phyloP scores from a whole-genome alignment of 805 yeast species.

The Starmerella apicola region DNA sequence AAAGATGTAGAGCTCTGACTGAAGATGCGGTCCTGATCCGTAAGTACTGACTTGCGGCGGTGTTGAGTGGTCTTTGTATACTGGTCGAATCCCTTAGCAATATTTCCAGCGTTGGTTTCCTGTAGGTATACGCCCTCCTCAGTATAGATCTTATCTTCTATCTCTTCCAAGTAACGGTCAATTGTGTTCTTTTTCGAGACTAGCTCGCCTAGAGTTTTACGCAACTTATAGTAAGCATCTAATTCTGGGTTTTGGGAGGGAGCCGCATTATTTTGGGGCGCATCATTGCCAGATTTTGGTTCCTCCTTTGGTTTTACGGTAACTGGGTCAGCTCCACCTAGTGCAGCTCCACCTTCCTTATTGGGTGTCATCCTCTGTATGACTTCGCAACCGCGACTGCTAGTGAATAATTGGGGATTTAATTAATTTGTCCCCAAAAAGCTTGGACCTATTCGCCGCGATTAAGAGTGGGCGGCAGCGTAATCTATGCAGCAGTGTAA shows the following conservation, averaged over 20 bases:
- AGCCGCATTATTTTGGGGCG: no score
- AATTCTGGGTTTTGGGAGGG: no score
- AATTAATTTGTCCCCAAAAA: no score
- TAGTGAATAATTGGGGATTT: no score
- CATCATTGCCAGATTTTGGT: neutral
- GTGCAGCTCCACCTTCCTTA: neutral
- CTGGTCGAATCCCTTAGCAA: slow-evolving; percentile 83
- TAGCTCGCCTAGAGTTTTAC: slow-evolving; percentile 52
- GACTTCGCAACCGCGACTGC: no score
- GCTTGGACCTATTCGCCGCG: no score
- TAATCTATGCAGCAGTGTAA: no score
- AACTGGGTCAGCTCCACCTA: neutral
- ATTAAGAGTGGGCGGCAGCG: no score
- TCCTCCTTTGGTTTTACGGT: neutral
- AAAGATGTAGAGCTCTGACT: slow-evolving; percentile 45
- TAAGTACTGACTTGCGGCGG: slow-evolving; percentile 35
- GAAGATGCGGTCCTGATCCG: slow-evolving; percentile 71
- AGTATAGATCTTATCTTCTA: slow-evolving; percentile 70
- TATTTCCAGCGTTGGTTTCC: slow-evolving; percentile 62
- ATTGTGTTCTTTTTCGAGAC: slow-evolving; percentile 48
- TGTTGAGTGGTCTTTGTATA: slow-evolving; percentile 43
- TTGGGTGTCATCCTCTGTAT: no score
- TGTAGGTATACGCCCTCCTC: slow-evolving; percentile 68
- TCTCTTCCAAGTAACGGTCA: slow-evolving; percentile 40
- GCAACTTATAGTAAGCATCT: slow-evolving; percentile 51